Base-by-base conservation (phyloP, 2,329 filamentous ascomycete species). In the Colletotrichum simmondsii region DNA sequence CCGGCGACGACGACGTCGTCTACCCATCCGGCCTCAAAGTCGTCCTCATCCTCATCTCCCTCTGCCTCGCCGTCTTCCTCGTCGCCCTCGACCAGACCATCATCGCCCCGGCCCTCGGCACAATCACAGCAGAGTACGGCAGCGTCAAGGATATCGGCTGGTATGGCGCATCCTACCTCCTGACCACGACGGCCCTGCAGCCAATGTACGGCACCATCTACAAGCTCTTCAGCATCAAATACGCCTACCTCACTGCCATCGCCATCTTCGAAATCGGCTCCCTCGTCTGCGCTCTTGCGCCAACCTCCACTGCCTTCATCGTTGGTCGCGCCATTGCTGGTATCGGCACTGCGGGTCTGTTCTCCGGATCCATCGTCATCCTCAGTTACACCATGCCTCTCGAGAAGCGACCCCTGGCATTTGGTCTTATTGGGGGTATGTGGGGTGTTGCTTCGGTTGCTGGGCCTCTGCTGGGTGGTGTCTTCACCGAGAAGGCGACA, bases 361-460 rank as follows among this genome's bases (percentile, higher is more conserved):
- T 88, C 66, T 86, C 86, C 1, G 87, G 87, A 22, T 83, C 84
- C 54, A 84, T 87, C 26, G 84, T 87, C 53, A 86, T 88, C 61
- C 79, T 88, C 67, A 81, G 81, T 12, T 82, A 85, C 53, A 83
- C 84, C 6, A 81, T 91, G 60, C 89, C 89, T 5, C 83, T 91
- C 10, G 80, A 85, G 8, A 87, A 89, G 76, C 83, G 89, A 37
- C 89, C 86, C 8, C 79, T 88, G 35, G 88, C 87, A 28, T 89
- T 89, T 66, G 89, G 88, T 30, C 78, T 90, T 53, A 83, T 90
- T 53, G 87, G 87, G 12, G 87, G 84, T 62, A 88, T 90, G 82
- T 91, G 87, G 80, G 89, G 89, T 19, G 84, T 91, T 62, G 88
- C 88, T 54, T 83, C 81, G 32, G 86, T 89, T 7, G 84, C 85